phyloP scores from a whole-genome alignment of 2,329 filamentous ascomycete species.

The Plenodomus biglobosus region DNA sequence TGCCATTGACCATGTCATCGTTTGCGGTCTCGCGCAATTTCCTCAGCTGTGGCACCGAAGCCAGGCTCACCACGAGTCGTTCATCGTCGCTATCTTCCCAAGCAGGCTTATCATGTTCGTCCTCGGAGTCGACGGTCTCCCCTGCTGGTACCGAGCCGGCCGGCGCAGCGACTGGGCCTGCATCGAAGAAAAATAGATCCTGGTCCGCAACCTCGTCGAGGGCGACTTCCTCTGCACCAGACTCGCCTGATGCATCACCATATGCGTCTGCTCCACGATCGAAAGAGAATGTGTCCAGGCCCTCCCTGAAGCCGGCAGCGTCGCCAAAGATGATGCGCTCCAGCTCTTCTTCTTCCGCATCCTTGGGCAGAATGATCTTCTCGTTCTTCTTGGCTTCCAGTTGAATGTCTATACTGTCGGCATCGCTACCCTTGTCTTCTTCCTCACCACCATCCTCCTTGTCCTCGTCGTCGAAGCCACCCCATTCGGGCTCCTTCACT shows the following conservation, averaged over 20 bases:
- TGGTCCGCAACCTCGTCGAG: constrained; percentile 72
- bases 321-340: constrained; percentile 89
- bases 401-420: constrained; percentile 23
- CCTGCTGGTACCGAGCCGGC: constrained; percentile 46
- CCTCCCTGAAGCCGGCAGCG: constrained; percentile 75
- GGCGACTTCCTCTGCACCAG: constrained; percentile 49
- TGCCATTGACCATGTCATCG: constrained; percentile 84
- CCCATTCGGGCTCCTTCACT: constrained; percentile 25
- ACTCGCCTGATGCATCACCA: constrained; percentile 43
- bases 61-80: constrained; percentile 78
- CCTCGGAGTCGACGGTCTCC: constrained; percentile 45
- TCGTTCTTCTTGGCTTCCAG: constrained; percentile 26
- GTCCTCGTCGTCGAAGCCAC: constrained; percentile 27
- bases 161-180: constrained; percentile 54
- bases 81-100: constrained; percentile 99
- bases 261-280: constrained; percentile 41
- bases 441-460: constrained; percentile 5
- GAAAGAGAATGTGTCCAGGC: constrained; percentile 63
- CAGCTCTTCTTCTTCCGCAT: constrained; percentile 80
- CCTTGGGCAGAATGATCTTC: constrained; percentile 60
- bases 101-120: constrained; percentile 55
- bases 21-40: constrained; percentile 79
- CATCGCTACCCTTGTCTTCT: constrained; percentile 17
- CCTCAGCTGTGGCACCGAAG: constrained; percentile 70
- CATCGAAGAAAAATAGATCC: constrained; percentile 84